Evolutionary conservation across 192 early-diverging fungal species (phyloP).

Genomic region (Umbelopsis sp.): DNA sequence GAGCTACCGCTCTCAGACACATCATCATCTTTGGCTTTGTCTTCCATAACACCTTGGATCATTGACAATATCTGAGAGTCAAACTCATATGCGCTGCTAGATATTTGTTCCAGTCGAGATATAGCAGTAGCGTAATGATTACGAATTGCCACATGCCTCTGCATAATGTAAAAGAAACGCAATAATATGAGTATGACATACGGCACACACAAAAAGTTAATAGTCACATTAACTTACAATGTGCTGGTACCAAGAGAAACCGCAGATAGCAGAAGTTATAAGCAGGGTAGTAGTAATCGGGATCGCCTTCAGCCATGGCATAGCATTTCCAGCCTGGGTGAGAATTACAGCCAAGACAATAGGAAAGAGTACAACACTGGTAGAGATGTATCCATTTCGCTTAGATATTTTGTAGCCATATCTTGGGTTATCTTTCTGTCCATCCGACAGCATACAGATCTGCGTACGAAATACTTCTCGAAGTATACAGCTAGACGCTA

Average conservation of each 20-base stretch:
- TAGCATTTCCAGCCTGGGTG: background rate
- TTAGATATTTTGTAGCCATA: background rate
- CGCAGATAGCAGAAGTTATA: background rate
- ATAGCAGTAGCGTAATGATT: background rate
- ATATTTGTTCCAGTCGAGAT: background rate
- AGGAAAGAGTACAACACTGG: background rate
- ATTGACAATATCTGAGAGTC: background rate
- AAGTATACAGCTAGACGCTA: slow-evolving; percentile 38
- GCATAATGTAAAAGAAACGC: background rate
- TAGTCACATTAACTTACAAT: background rate
- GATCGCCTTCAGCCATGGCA: background rate
- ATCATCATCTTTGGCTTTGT: background rate
- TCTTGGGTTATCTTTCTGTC: background rate
- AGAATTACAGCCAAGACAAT: background rate
- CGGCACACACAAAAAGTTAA: no score
- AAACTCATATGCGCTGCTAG: background rate
- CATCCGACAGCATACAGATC: background rate
- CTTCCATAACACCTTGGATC: background rate
- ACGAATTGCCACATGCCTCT: slow-evolving; percentile 4
- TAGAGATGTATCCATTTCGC: background rate
- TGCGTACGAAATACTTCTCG: background rate
- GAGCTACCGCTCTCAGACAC: background rate
- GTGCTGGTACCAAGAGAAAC: background rate
- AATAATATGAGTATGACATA: no score
- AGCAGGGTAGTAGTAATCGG: background rate